A percentile compares a stretch with the other conserved stretches of the same genome.
These are phyloP conservation scores for Fusarium lateritium DNA, from an alignment of 2,329 filamentous ascomycete genomes.

Conservation along the genomic window DNA sequence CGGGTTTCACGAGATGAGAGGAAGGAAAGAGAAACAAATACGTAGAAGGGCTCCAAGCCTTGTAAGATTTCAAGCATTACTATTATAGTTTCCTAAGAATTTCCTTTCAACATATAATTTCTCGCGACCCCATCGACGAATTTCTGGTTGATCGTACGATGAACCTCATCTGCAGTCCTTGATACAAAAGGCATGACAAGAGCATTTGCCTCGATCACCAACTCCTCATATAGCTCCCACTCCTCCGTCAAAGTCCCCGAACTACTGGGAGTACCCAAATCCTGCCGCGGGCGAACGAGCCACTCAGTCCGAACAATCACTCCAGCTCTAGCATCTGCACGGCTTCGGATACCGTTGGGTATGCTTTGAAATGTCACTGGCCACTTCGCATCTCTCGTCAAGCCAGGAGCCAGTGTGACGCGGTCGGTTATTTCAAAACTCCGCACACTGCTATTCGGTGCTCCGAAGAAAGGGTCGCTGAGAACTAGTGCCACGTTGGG, in stretches of 20 bases:
- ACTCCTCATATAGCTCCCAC: constrained; percentile 36
- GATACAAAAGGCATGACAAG: constrained; percentile 38
- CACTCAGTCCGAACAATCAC: constrained; percentile 35
- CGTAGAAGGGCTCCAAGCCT: too few relatives aligned
- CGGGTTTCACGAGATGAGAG: too few relatives aligned
- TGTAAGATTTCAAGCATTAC: background rate
- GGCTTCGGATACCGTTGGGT: constrained; percentile 28
- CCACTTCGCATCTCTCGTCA: constrained; percentile 25
- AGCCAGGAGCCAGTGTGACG: constrained; percentile 18
- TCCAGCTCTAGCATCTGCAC: constrained; percentile 28
- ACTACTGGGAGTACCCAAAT: constrained; percentile 18
- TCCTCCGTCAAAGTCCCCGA: constrained; percentile 25
- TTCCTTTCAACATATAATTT: constrained; percentile 6
- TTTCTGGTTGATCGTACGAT: constrained; percentile 22
- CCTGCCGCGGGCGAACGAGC: constrained; percentile 21
- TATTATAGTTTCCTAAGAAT: background rate
- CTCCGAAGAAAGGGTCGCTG: constrained; percentile 32
- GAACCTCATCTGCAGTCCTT: constrained; percentile 19
- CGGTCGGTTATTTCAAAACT: constrained; percentile 18
- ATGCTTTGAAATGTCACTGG: constrained; percentile 31
- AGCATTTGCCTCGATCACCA: constrained; percentile 25
- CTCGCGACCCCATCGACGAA: constrained; percentile 26
- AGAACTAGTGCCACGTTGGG: constrained; percentile 16
- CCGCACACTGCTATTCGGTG: constrained; percentile 20
- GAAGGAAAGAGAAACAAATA: too few relatives aligned